Percentiles rank a stretch among this genome's conserved stretches.
Evolutionary conservation across 1,284 basidiomycete species (phyloP).

Genomic region (Ganoderma multipileum): DNA sequence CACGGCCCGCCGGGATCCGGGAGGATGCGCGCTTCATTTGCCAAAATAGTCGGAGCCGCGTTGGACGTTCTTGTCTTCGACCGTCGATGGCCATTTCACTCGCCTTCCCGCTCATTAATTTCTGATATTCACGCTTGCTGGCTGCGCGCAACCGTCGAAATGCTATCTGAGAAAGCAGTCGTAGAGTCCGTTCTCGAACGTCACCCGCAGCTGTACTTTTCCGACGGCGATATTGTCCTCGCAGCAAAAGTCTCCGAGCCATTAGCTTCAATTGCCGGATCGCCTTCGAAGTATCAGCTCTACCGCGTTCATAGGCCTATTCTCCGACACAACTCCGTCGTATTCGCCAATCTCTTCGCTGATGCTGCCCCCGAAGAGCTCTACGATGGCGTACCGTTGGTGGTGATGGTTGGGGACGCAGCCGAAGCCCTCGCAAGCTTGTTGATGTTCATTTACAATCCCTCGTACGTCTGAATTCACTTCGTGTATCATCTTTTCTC

Average conservation of each 20-base stretch:
- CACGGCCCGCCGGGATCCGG: no score
- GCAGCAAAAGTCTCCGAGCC: background rate
- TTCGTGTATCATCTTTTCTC: background rate
- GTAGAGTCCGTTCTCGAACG: background rate
- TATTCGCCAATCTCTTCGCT: background rate
- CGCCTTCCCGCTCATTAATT: background rate
- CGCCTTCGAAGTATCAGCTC: background rate
- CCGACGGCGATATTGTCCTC: background rate
- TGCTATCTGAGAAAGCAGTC: background rate
- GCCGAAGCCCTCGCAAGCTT: background rate
- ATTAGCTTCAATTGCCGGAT: background rate
- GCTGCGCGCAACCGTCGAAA: background rate
- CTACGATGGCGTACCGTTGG: background rate
- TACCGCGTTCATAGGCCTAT: background rate
- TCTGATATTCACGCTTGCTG: no score
- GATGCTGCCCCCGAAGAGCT: background rate
- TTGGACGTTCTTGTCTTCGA: background rate
- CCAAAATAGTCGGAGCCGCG: background rate
- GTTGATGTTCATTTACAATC: background rate
- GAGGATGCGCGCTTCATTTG: background rate
- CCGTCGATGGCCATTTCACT: background rate
- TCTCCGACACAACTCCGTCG: background rate
- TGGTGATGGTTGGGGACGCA: slow-evolving; percentile 2
- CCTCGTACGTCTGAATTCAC: background rate
- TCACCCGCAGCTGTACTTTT: background rate